Conservation (phyloP, 1,139 yeast genomes). For the Yamadazyma siamensis region DNA sequence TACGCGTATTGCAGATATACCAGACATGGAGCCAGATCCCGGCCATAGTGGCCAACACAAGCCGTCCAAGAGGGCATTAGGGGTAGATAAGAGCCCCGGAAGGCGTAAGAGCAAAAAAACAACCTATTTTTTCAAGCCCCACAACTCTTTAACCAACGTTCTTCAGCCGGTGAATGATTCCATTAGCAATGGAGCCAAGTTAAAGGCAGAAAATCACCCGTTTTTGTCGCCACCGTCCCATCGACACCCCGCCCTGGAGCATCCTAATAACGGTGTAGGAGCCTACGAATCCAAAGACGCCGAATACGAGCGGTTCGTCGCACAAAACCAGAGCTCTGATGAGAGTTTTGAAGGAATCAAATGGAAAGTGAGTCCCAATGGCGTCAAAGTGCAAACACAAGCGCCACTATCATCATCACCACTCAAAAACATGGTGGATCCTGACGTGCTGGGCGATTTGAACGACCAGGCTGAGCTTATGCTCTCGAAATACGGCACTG, state of each 20-base stretch:
- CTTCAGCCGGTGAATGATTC: conserved; percentile 1
- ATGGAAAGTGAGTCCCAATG: conserved; percentile 37
- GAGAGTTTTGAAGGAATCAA: conserved; percentile 44
- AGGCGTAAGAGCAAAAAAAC: conserved; percentile 22
- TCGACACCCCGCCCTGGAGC: no score
- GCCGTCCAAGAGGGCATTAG: no score
- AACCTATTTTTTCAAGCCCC: conserved; percentile 37
- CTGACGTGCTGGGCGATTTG: background rate
- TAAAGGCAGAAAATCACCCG: no score
- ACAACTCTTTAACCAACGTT: conserved; percentile 16
- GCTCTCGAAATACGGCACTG: conserved; percentile 37
- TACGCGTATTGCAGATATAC: no score
- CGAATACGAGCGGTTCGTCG: conserved; percentile 7
- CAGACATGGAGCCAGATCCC: no score
- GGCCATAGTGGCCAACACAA: no score
- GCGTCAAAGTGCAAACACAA: conserved; percentile 6
- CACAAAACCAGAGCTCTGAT: conserved; percentile 35
- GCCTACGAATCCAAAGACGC: conserved; percentile 1
- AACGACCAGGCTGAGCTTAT: conserved; percentile 33
- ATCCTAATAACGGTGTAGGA: no score
- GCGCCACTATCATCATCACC: conserved; percentile 35
- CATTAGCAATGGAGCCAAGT: no score
- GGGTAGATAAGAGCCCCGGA: background rate
- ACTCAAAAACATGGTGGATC: conserved; percentile 19
- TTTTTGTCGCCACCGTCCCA: no score